Base-by-base conservation (phyloP, 2,329 filamentous ascomycete genomes). In the Tolypocladium ovalisporum region DNA sequence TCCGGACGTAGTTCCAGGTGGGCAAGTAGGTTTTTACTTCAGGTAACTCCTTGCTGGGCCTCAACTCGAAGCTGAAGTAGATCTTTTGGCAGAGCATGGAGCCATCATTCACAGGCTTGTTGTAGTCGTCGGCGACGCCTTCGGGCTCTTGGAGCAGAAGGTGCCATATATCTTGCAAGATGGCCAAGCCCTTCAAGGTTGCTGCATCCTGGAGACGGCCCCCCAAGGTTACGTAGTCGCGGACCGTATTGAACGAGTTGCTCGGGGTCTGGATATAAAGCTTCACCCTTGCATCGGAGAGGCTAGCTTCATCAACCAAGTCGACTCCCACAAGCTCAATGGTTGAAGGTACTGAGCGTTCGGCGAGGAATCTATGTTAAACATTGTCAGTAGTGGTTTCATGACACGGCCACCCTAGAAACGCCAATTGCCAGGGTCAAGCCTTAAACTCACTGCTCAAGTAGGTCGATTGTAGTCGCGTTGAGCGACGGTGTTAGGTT, bases 51-150 rank as follows among this genome's bases (percentile, higher is more conserved):
- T 8, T 51, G 32, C 57, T 55, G 0, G 60, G 60, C 32, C 51
- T 27, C 36, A 62, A 39, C 56, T 62, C 60, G 22, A 62, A 55
- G 57, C 57, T 52, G 32, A 62, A 62, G 47, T 62, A 62, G 15
- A 57, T 19, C 52, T 54, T 60, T 39, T 60, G 58, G 42, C 40
- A 55, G 1, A 56, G 24, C n/a, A 58, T 54, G 24, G 44, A 54
- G 32, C 40, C 37, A 13, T 56, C 57, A 27, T 40, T 58, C 7
- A 59, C 15, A 19, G 57, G 57, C 54, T 57, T 60, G 12, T 60
- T 59, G 22, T 42, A 59, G 13, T 56, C 47, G 19, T 62, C 58
- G 22, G 58, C 52, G 17, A 56, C 24, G 39, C 54, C 58, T 22
- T 62, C 57, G 3, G 58, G 60, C 44, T 59, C 54, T 51, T 62